Base-by-base conservation (phyloP, 2,329 filamentous ascomycete genomes). In the Purpureocillium lavendulum region DNA sequence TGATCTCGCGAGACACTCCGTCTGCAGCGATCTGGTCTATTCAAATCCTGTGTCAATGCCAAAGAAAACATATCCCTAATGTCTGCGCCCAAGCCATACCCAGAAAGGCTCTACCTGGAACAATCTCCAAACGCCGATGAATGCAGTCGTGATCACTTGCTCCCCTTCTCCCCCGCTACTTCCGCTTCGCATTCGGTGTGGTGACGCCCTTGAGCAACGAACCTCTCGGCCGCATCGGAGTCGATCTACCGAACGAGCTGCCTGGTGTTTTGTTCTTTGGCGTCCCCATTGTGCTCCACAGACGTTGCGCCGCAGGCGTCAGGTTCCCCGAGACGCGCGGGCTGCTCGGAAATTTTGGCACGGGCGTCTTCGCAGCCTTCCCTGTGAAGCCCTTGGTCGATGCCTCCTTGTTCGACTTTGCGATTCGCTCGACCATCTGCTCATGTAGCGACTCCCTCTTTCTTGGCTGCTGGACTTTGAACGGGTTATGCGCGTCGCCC, bases 391-490 rank as follows among this genome's bases (percentile, higher is more conserved):
- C 79, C 14, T 73, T 65, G 40, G 71, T 73, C 7, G 73, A 70
- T 4, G 75, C 71, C 18, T 72, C 70, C 36, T 82, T 76, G 57
- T 88, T 89, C 3, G 74, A 82, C 51, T 79, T 78, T 11, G 84
- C 77, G 16, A 86, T 85, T 38, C 78, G 78, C 45, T 95, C 89
- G 3, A 96, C 88, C 73, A 96, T 87, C 29, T 81, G 77, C 52
- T 90, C 80, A 58, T 94, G 88, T 21, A 97, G 65, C 29, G 78
- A 80, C 63, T 97, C 92, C 30, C 90, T 72, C 45, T 75, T 78
- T 39, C 85, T 79, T 39, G 82, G 79, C 40, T 87, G 80, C 46
- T 80, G 73, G 35, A 97, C 75, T 42, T 78, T 80, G 60, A 97
- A 97, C 0, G 87, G 88, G 47, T 84, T 94, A 1, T 75, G 76